Conservation (phyloP, 495 filamentous ascomycete species). For the Geopyxis carbonaria region DNA sequence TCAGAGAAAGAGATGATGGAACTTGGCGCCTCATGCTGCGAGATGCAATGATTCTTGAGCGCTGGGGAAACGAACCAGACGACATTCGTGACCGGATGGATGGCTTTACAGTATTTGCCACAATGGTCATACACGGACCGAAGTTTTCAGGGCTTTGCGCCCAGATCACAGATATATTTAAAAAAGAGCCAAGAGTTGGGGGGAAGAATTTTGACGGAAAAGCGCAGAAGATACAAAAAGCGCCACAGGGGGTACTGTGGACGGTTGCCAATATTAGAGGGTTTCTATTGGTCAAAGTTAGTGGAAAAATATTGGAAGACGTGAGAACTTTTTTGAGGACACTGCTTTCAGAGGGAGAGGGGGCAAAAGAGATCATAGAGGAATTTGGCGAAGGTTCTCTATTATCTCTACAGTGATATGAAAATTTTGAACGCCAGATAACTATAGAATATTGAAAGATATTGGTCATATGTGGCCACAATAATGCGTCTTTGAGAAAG, state of each 20-base stretch:
- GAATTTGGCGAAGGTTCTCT: slow-evolving; percentile 49
- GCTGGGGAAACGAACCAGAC: slow-evolving; percentile 25
- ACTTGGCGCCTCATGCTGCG: slow-evolving; percentile 52
- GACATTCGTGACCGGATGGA: slow-evolving; percentile 44
- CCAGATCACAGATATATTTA: slow-evolving; percentile 59
- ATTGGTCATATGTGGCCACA: no score
- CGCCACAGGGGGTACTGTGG: slow-evolving; percentile 51
- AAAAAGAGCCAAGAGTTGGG: slow-evolving; percentile 66
- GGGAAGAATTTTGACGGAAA: slow-evolving; percentile 29
- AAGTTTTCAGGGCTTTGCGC: slow-evolving; percentile 45
- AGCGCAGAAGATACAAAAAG: slow-evolving; percentile 34
- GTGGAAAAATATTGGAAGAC: slow-evolving; percentile 43
- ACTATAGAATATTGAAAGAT: no score
- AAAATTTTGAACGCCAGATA: no score
- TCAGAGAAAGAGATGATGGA: slow-evolving; percentile 28
- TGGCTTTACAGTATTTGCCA: slow-evolving; percentile 53
- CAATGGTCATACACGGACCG: slow-evolving; percentile 63
- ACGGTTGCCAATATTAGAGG: slow-evolving; percentile 69
- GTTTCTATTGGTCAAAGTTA: slow-evolving; percentile 79
- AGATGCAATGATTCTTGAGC: slow-evolving; percentile 63
- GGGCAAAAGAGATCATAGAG: slow-evolving; percentile 38
- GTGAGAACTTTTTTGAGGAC: slow-evolving; percentile 43
- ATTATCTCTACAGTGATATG: slow-evolving; percentile 37
- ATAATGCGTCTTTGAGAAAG: no score
- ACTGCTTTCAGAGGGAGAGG: slow-evolving; percentile 32